A percentile compares a stretch with the other conserved stretches of the same genome.
These are phyloP conservation scores for Aurantiochytrium sp. DNA, from an alignment of 108 stramenopile species.

Conservation along the genomic window DNA sequence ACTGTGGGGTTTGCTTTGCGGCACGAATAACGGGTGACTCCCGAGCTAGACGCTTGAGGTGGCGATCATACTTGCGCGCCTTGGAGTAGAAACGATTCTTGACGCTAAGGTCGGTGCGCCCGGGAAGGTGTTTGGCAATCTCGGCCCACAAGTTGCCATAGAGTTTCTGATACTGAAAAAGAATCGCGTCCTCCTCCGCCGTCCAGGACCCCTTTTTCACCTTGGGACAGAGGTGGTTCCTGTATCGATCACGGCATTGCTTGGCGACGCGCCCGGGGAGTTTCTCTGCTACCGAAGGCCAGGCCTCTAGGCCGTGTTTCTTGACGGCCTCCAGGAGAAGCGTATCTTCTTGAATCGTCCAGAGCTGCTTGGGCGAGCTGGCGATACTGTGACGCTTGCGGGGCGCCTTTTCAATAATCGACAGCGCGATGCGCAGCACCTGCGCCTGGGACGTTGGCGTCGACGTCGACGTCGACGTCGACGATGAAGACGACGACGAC, in stretches of 20 bases:
- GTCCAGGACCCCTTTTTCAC: conserved; percentile 89
- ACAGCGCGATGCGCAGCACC: too few species aligned
- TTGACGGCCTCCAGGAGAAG: conserved; percentile 9
- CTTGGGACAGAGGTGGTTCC: conserved; percentile 84
- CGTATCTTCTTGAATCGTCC: conserved; percentile 48
- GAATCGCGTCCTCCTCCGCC: conserved; percentile 78
- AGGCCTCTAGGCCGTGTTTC: conserved; percentile 27
- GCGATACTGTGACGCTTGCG: background rate
- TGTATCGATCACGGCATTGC: conserved; percentile 70
- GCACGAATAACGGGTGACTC: too few species aligned
- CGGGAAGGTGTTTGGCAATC: background rate
- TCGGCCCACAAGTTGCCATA: conserved; percentile 35
- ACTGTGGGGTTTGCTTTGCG: background rate
- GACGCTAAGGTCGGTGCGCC: background rate
- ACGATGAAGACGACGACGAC: too few species aligned
- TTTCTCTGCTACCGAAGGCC: conserved; percentile 27
- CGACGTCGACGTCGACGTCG: too few species aligned
- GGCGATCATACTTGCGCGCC: background rate
- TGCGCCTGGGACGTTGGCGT: too few species aligned
- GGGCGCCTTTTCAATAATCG: too few species aligned
- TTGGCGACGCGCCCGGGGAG: conserved; percentile 48
- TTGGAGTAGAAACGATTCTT: background rate
- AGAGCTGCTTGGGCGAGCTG: conserved; percentile 37
- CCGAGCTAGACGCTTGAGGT: background rate
- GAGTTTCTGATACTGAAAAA: conserved; percentile 71